Evolutionary conservation across 1,284 basidiomycete species (phyloP).

Genomic region (Apiotrichum akiyoshidainum): DNA sequence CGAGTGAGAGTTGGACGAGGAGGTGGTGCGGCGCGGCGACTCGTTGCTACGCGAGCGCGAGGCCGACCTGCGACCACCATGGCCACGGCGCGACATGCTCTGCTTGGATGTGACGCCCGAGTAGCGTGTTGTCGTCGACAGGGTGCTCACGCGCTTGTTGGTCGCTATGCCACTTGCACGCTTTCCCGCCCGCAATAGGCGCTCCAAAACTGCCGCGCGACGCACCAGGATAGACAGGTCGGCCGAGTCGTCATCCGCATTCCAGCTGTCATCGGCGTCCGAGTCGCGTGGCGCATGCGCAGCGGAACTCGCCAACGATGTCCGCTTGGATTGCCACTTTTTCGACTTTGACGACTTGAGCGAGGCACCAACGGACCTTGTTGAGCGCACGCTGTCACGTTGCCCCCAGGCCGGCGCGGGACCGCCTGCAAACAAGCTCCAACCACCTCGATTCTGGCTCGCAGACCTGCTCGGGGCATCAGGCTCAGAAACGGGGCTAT

Average conservation of each 20-base stretch:
- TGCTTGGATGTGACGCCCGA: slow-evolving; percentile 6
- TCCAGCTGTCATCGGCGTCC: neutral
- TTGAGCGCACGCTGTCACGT: slow-evolving; percentile 13
- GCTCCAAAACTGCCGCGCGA: slow-evolving; percentile 39
- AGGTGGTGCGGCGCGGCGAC: neutral
- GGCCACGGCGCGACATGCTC: slow-evolving; percentile 1
- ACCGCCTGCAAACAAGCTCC: slow-evolving; percentile 18
- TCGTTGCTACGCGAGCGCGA: neutral
- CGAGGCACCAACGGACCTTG: slow-evolving; percentile 3
- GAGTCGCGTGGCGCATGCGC: no score
- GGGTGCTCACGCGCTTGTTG: slow-evolving; percentile 8
- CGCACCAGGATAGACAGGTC: slow-evolving; percentile 34
- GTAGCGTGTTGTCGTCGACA: slow-evolving; percentile 6
- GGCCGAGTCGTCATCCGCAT: slow-evolving; percentile 7
- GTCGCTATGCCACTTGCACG: slow-evolving; percentile 22
- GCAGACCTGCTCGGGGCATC: neutral
- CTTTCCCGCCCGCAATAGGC: slow-evolving; percentile 37
- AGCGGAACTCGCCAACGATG: neutral
- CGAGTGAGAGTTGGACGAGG: neutral
- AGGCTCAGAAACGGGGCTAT: neutral
- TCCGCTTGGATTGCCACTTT: slow-evolving; percentile 2
- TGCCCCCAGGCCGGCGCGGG: slow-evolving; percentile 19
- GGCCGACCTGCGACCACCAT: neutral
- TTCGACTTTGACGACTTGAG: slow-evolving; percentile 8
- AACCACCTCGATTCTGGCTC: neutral